Base-by-base conservation (phyloP, 768 basidiomycete genomes). In the Harrya chromipes region DNA sequence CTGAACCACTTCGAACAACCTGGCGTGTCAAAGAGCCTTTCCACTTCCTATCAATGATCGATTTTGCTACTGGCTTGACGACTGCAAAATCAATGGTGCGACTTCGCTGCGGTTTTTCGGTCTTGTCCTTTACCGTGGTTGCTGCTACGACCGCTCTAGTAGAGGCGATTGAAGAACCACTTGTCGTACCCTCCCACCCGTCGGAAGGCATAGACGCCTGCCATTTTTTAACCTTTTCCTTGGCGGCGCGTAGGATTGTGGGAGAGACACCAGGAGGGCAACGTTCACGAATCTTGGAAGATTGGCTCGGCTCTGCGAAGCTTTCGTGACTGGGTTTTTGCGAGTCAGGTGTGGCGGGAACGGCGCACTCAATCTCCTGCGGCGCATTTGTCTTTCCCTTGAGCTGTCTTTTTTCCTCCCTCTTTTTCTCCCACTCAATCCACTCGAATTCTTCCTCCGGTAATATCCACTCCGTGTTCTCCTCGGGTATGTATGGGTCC, bases 381-480 rank as follows among this genome's bases (percentile, higher is more conserved):
- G 56, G 47, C 8, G 42, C 38, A 8, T 52, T 58, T 1, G 50
- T 57, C 41, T 52, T 61, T 37, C 39, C 49, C 39, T 54, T 62
- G 40, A 56, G 44, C 16, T 58, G 48, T 35, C 54, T 57, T 5
- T 29, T 33, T 29, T 58, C 59, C 47, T 58, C 55, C 43, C 56
- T 61, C 52, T 57, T 63, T 50, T 53, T 65, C 62, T 80, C 79
- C 70, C 72, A 76, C 21, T 70, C 70, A 13, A 67, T 52, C 79
- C 80, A 80, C 31, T 76, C 74, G 39, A 69, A 69, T 58, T 82
- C 80, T 16, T 72, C 75, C 21, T 70, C 70, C 11, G 78, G 76
- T 54, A 80, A 46, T 56, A 71, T 58, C 64, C 66, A 67, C 29
- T 66, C 62, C 19, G 58, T 49, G 20, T 55, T 53, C 55, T 53